Conservation (phyloP, 2,329 filamentous ascomycete species). For the Xylariaceae sp. region DNA sequence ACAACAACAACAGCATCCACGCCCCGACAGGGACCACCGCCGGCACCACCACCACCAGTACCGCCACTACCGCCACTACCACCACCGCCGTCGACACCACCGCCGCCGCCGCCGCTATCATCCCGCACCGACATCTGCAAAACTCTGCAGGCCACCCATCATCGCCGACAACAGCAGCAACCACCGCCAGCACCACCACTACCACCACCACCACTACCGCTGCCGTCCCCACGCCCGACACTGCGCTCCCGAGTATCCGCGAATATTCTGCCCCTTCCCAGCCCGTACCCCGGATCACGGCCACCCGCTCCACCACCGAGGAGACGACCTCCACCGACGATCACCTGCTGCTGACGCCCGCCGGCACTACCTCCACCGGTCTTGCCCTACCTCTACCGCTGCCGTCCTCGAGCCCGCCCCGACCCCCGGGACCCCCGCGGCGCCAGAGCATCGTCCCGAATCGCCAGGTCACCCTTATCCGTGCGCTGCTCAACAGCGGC, state of each 20-base stretch:
- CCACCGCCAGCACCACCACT: too few species aligned
- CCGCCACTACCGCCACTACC: not conserved
- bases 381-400: constrained; percentile 8
- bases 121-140: too few species aligned
- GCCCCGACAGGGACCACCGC: not conserved
- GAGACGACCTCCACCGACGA: constrained; percentile 11
- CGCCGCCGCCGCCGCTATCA: constrained; percentile 23
- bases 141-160: constrained; percentile 11
- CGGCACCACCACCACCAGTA: constrained; percentile 1
- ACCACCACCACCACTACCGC: too few species aligned
- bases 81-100: constrained; percentile 11
- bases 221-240: constrained; percentile 7
- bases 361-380: constrained; percentile 9
- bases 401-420: constrained; percentile 15
- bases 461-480: constrained; percentile 40
- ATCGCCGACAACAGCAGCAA: constrained; percentile 4
- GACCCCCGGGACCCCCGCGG: constrained; percentile 24
- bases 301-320: constrained; percentile 7
- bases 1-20: not conserved
- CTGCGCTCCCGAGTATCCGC: constrained; percentile 26
- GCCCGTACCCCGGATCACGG: constrained; percentile 4
- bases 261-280: constrained; percentile 19
- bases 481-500: constrained; percentile 43
- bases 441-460: constrained; percentile 38
- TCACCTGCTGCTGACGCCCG: constrained; percentile 10